Conservation (phyloP, 2,329 filamentous ascomycete genomes). For the Tolypocladium cylindrosporum region DNA sequence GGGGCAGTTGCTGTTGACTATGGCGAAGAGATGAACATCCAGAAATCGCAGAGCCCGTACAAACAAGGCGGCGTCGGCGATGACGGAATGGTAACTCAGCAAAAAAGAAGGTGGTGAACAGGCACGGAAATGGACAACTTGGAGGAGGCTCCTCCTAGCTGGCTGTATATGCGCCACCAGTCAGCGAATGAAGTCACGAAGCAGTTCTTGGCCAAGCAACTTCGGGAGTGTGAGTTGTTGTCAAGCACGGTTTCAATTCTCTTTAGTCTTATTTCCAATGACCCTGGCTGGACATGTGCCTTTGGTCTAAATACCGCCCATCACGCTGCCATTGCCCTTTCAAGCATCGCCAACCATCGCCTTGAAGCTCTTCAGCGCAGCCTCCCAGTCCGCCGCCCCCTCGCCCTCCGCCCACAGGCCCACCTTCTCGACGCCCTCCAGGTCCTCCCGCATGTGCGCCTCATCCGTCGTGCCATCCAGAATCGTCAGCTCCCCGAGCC, state of each 20-base stretch:
- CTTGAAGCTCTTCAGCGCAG: slow-evolving; percentile 38
- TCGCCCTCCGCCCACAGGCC: slow-evolving; percentile 32
- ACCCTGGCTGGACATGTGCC: background rate
- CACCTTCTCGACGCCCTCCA: slow-evolving; percentile 31
- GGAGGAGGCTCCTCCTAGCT: background rate
- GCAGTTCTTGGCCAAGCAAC: background rate
- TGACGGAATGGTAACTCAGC: background rate
- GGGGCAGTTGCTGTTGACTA: background rate
- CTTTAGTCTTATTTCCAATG: background rate
- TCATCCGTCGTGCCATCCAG: slow-evolving; percentile 36
- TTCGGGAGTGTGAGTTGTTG: background rate
- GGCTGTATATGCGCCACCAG: background rate
- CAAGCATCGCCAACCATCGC: slow-evolving; percentile 14
- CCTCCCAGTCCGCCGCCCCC: slow-evolving; percentile 36
- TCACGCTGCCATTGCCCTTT: background rate
- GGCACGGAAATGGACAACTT: too few relatives aligned
- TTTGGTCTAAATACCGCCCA: background rate
- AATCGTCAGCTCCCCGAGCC: slow-evolving; percentile 29
- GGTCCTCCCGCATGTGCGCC: slow-evolving; percentile 38
- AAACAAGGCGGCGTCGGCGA: background rate
- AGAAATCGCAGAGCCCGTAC: background rate
- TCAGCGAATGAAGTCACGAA: background rate
- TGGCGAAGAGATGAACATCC: background rate
- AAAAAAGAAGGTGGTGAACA: background rate
- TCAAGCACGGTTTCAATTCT: too few relatives aligned